Percentiles rank a stretch among this genome's conserved stretches.
Evolutionary conservation across 2,329 filamentous ascomycete species (phyloP).

Genomic region (Xylaria sp.): DNA sequence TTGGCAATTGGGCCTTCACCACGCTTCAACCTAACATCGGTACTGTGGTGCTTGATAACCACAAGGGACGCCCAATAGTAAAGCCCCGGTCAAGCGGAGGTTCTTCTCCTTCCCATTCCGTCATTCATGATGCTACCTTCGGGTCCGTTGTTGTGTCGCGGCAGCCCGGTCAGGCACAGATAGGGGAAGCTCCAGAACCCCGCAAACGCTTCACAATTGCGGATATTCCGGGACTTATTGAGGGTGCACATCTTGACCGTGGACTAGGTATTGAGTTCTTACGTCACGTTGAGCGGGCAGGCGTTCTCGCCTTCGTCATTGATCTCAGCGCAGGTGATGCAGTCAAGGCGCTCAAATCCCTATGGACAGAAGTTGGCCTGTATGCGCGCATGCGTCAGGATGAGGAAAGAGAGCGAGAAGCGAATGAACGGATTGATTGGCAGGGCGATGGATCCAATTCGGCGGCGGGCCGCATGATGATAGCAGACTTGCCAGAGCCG

Average conservation of each 20-base stretch:
- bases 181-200: constrained; percentile 49
- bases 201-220: constrained; percentile 89
- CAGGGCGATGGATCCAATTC: constrained; percentile 56
- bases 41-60: constrained; percentile 89
- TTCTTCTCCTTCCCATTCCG: constrained; percentile 47
- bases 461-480: constrained; percentile 34
- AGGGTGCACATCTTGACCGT: constrained; percentile 89
- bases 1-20: constrained; percentile 97
- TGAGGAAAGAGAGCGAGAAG: constrained; percentile 69
- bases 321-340: constrained; percentile 83
- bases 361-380: constrained; percentile 90
- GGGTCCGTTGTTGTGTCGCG: constrained; percentile 40
- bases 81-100: constrained; percentile 36
- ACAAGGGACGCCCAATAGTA: constrained; percentile 73
- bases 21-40: constrained; percentile 95
- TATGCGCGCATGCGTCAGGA: constrained; percentile 83
- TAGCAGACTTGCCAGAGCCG: constrained; percentile 35
- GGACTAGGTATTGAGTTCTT: constrained; percentile 91
- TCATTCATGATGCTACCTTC: constrained; percentile 39
- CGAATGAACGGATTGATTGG: constrained; percentile 62
- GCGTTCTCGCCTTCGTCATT: constrained; percentile 91
- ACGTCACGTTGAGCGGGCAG: constrained; percentile 90
- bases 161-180: constrained; percentile 28
- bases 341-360: constrained; percentile 74
- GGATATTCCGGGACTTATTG: constrained; percentile 92